Percentiles rank a stretch among this genome's conserved stretches.
Evolutionary conservation across 139 green algal species (phyloP).

Genomic region (Gonium pectorale): DNA sequence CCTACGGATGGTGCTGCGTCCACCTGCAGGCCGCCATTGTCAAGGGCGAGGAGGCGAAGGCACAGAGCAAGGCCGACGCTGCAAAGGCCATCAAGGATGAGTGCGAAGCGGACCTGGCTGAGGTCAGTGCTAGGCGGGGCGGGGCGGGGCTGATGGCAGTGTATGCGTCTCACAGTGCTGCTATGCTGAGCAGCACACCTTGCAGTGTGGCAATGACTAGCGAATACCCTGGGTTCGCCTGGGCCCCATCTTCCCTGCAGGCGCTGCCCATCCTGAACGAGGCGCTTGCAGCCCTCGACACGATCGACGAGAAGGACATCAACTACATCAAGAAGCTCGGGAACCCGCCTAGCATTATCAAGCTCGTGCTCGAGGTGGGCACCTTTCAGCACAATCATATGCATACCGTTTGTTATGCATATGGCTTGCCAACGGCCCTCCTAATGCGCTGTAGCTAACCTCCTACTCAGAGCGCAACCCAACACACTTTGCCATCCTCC

Average conservation of each 20-base stretch:
- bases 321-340: conserved; percentile 75
- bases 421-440: neutral
- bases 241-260: too few species aligned
- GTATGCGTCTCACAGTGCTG: too few species aligned
- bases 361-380: conserved; percentile 70
- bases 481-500: neutral
- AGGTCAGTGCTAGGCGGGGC: conserved; percentile 26
- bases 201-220: too few species aligned
- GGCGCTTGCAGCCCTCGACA: conserved; percentile 83
- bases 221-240: too few species aligned
- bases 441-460: too few species aligned
- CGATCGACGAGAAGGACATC: conserved; percentile 88
- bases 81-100: conserved; percentile 86
- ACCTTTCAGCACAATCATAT: neutral
- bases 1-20: too few species aligned
- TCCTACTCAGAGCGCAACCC: neutral
- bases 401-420: neutral
- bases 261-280: conserved; percentile 85
- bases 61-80: conserved; percentile 71
- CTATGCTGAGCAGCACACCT: too few species aligned
- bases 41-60: conserved; percentile 71
- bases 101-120: conserved; percentile 82
- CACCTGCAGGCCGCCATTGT: conserved; percentile 39
- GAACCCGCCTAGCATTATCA: conserved; percentile 85
- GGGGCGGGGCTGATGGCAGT: too few species aligned